These are phyloP conservation scores for Brasenia schreberi DNA, from an alignment of 164 flowering plant species.

Conservation along the genomic window DNA sequence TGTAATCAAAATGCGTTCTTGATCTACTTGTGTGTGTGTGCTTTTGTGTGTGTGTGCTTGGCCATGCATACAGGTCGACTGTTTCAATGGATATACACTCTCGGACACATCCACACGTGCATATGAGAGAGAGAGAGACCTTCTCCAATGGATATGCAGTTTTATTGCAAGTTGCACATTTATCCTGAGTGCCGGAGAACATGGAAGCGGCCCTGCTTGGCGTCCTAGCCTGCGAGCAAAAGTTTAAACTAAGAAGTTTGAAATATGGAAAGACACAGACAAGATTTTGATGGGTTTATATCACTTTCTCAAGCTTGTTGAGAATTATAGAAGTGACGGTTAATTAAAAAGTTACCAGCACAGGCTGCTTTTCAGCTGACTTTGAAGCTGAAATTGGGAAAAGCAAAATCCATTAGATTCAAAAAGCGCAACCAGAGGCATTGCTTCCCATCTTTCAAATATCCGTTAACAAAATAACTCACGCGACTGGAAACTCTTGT, in stretches of 20 bases:
- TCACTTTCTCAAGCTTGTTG: background rate
- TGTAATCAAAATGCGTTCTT: no score
- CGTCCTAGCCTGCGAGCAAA: constrained; percentile 56
- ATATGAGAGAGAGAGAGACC: constrained; percentile 23
- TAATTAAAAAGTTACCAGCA: constrained; percentile 16
- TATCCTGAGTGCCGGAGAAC: constrained; percentile 98
- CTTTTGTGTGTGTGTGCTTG: no score
- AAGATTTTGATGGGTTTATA: background rate
- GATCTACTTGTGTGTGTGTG: no score
- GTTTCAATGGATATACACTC: no score
- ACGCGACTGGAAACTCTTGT: constrained; percentile 29
- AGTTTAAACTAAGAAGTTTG: constrained; percentile 7
- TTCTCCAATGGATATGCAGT: constrained; percentile 72
- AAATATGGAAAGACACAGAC: constrained; percentile 1
- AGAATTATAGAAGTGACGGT: no score
- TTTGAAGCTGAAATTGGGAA: constrained; percentile 16
- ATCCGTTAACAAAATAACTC: constrained; percentile 2
- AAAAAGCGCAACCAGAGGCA: background rate
- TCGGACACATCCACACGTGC: no score
- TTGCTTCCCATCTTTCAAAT: background rate
- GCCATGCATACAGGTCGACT: no score
- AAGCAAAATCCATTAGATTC: background rate
- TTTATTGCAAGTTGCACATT: constrained; percentile 97
- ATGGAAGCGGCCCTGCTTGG: constrained; percentile 93
- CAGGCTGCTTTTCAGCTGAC: constrained; percentile 17